phyloP scores from a whole-genome alignment of 306 rosid genomes.

The Astragalus membranaceus region DNA sequence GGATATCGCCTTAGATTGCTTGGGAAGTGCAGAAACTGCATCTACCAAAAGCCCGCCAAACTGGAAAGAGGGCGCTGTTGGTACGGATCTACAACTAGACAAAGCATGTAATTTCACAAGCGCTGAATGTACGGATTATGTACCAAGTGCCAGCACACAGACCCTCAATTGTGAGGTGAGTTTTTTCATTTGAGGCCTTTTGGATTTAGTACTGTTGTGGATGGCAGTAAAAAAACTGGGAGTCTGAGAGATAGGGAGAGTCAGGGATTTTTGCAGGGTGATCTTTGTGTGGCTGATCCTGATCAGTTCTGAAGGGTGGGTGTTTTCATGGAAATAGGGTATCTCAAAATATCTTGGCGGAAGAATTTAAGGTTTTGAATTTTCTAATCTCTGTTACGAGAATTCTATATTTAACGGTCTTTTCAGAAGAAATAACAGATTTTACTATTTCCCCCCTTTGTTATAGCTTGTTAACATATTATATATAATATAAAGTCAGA shows the following conservation, averaged over 20 bases:
- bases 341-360: conserved; percentile 42
- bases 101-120: conserved; percentile 38
- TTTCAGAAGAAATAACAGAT: conserved; percentile 10
- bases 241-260: conserved; percentile 66
- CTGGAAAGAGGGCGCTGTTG: conserved; percentile 41
- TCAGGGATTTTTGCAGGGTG: conserved; percentile 80
- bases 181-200: conserved; percentile 62
- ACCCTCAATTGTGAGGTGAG: conserved; percentile 82
- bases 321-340: conserved; percentile 34
- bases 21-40: conserved; percentile 28
- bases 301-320: conserved; percentile 47
- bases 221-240: conserved; percentile 63
- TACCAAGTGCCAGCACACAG: conserved; percentile 42
- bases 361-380: conserved; percentile 75
- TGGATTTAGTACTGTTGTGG: conserved; percentile 56
- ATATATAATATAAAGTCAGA: not conserved
- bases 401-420: not conserved
- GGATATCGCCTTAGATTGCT: conserved; percentile 35
- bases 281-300: conserved; percentile 42
- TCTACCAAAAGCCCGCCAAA: conserved; percentile 26
- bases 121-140: conserved; percentile 43
- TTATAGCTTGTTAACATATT: conserved; percentile 5
- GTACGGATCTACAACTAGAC: conserved; percentile 37
- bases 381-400: conserved; percentile 22
- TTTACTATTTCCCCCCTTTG: not conserved